These are phyloP conservation scores for Aspergillus uvarum DNA, from an alignment of 2,329 filamentous ascomycete genomes.

Conservation along the genomic window DNA sequence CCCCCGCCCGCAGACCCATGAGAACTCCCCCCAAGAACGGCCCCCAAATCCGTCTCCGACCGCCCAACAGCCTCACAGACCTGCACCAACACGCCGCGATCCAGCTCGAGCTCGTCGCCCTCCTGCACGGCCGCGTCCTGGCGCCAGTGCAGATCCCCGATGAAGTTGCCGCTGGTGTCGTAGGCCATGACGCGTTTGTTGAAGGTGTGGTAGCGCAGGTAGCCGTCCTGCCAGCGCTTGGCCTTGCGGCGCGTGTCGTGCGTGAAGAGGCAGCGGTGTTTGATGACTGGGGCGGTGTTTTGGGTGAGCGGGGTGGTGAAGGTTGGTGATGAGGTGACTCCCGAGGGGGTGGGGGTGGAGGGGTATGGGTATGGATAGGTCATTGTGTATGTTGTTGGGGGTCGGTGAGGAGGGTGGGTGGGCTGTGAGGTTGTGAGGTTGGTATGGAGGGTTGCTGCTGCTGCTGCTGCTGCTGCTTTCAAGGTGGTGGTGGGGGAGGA, in stretches of 20 bases:
- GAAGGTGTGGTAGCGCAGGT: slow-evolving; percentile 83
- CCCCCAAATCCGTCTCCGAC: slow-evolving; percentile 72
- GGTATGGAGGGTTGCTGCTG: no score
- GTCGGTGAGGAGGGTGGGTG: no score
- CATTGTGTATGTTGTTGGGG: no score
- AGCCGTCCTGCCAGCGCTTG: slow-evolving; percentile 92
- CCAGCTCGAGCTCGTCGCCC: slow-evolving; percentile 78
- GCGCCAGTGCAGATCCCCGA: slow-evolving; percentile 83
- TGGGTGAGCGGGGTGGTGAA: slow-evolving; percentile 48
- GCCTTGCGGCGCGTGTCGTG: slow-evolving; percentile 81
- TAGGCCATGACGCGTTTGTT: slow-evolving; percentile 91
- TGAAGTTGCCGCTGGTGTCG: slow-evolving; percentile 73
- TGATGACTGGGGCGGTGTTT: slow-evolving; percentile 72
- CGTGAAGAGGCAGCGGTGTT: slow-evolving; percentile 84
- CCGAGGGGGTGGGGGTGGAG: no score
- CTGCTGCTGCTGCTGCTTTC: no score
- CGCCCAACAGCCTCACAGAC: slow-evolving; percentile 73
- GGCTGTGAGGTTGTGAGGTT: no score
- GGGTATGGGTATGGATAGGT: no score
- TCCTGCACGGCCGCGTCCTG: slow-evolving; percentile 68
- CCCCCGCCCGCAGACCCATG: not conserved
- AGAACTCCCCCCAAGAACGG: no score
- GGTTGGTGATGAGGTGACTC: no score
- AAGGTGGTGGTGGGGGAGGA: not conserved
- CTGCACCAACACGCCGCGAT: slow-evolving; percentile 75